These are phyloP conservation scores for Umbellularia californica DNA, from an alignment of 164 flowering plant species.

Conservation along the genomic window DNA sequence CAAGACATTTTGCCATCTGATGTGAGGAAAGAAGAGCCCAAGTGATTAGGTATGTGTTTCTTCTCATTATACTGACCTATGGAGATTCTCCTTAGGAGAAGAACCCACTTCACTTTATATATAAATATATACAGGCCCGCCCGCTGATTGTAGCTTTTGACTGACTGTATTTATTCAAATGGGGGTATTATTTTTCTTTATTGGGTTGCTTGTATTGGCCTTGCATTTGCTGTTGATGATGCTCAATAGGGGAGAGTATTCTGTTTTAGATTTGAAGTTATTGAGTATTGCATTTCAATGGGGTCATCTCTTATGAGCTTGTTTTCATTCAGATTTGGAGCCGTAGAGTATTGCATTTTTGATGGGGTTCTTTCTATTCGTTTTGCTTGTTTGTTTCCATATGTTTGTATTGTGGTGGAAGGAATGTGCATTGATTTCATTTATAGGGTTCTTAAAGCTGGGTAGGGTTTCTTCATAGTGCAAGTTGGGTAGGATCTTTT, in stretches of 20 bases:
- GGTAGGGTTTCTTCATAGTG: conserved; percentile 14
- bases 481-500: conserved; percentile 10
- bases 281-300: neutral
- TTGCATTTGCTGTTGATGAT: conserved; percentile 13
- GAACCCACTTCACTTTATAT: conserved; percentile 4
- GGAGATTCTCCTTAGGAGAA: conserved; percentile 6
- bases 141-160: conserved; percentile 14
- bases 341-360: conserved; percentile 1
- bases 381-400: conserved; percentile 3
- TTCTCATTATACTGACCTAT: conserved; percentile 13
- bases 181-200: conserved; percentile 3
- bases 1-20: conserved; percentile 64
- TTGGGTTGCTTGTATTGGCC: conserved; percentile 9
- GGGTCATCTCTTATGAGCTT: neutral
- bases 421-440: conserved; percentile 3
- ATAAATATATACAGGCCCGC: neutral
- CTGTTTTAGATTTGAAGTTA: neutral
- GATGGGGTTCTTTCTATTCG: neutral
- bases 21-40: conserved; percentile 33
- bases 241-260: neutral
- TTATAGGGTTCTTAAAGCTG: conserved; percentile 13
- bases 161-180: conserved; percentile 6
- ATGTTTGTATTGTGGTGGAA: conserved; percentile 5
- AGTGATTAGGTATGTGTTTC: conserved; percentile 21
- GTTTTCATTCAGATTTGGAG: conserved; percentile 7